Evolutionary conservation across 1,139 yeast genomes (phyloP).

Genomic region (Trichomonascaceae sp.): DNA sequence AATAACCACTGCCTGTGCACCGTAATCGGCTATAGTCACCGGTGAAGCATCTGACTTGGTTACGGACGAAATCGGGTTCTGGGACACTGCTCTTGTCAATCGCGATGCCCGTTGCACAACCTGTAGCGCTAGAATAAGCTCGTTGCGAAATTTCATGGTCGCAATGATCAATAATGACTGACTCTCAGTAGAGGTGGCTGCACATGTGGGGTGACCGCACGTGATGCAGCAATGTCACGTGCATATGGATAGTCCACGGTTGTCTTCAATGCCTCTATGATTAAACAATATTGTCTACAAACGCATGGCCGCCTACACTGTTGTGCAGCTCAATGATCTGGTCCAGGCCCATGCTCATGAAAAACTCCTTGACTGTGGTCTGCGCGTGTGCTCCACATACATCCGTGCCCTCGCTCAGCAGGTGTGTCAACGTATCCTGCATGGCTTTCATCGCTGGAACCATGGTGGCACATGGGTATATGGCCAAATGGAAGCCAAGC

Average conservation of each 20-base stretch:
- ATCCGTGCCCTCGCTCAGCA: conserved; percentile 2
- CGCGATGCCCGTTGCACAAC: conserved; percentile 84
- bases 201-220: too few relatives aligned
- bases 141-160: conserved; percentile 38
- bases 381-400: not conserved
- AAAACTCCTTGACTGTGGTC: conserved; percentile 6
- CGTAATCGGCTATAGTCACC: conserved; percentile 93
- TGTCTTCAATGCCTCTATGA: not conserved
- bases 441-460: conserved; percentile 5
- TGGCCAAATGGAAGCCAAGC: conserved; percentile 8
- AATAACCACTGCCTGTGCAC: conserved; percentile 88
- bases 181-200: too few relatives aligned
- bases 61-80: conserved; percentile 28
- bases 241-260: too few relatives aligned
- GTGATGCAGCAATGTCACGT: too few relatives aligned
- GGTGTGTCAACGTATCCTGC: conserved; percentile 2
- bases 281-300: not conserved
- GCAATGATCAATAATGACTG: too few relatives aligned
- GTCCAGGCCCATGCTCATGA: conserved; percentile 6
- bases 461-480: conserved; percentile 6
- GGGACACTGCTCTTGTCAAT: conserved; percentile 61
- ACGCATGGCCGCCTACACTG: conserved; percentile 5
- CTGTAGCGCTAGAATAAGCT: conserved; percentile 49
- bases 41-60: conserved; percentile 87
- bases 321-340: conserved; percentile 6